These are phyloP conservation scores for Neoascochyta sp. DNA, from an alignment of 2,329 filamentous ascomycete genomes.

Conservation along the genomic window DNA sequence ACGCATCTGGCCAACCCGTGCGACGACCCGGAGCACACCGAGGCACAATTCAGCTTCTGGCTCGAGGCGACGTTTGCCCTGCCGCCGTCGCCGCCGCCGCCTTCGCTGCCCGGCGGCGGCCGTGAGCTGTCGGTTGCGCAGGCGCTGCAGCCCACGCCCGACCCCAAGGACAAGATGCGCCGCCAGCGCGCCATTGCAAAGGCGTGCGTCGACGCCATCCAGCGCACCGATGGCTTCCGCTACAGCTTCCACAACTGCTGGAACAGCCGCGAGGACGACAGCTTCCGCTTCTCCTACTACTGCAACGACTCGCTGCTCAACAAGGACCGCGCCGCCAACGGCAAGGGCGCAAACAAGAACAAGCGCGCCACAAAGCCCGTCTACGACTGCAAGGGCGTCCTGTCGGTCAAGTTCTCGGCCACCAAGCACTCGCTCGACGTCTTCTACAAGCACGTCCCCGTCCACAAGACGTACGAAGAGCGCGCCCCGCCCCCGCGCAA, in stretches of 20 bases:
- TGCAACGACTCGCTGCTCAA: slow-evolving; percentile 51
- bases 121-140: slow-evolving; percentile 21
- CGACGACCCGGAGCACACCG: slow-evolving; percentile 37
- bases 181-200: slow-evolving; percentile 48
- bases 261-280: slow-evolving; percentile 46
- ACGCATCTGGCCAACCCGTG: slow-evolving; percentile 33
- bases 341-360: slow-evolving; percentile 38
- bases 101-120: slow-evolving; percentile 4
- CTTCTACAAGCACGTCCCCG: slow-evolving; percentile 46
- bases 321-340: slow-evolving; percentile 49
- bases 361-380: slow-evolving; percentile 44
- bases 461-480: slow-evolving; percentile 47
- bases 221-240: slow-evolving; percentile 45
- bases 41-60: slow-evolving; percentile 40
- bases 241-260: slow-evolving; percentile 52
- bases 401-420: slow-evolving; percentile 49
- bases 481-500: slow-evolving; percentile 41
- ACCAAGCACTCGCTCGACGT: slow-evolving; percentile 43
- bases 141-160: slow-evolving; percentile 31
- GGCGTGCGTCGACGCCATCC: slow-evolving; percentile 43
- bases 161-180: slow-evolving; percentile 43
- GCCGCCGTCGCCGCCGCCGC: slow-evolving; percentile 13
- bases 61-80: slow-evolving; percentile 33
- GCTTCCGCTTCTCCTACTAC: slow-evolving; percentile 48
- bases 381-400: slow-evolving; percentile 48